Evolutionary conservation across 768 basidiomycete species (phyloP).

Genomic region (Gloeophyllum trabeum): DNA sequence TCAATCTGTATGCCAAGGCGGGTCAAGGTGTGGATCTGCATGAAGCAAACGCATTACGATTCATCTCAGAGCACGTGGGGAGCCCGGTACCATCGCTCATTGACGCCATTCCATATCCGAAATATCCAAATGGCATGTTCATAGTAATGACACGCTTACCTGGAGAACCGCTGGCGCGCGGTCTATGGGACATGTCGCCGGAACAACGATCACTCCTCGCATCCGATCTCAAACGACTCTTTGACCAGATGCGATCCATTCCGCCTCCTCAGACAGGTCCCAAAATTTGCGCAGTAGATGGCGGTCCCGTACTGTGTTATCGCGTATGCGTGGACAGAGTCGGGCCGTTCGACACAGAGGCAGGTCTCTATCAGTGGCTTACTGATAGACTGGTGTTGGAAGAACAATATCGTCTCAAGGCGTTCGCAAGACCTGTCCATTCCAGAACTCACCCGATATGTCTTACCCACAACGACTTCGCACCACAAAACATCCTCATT

Average conservation of each 20-base stretch:
- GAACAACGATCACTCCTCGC: neutral
- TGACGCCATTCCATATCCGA: neutral
- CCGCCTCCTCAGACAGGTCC: neutral
- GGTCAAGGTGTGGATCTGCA: neutral
- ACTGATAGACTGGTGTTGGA: neutral
- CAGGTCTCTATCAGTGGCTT: neutral
- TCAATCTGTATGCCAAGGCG: neutral
- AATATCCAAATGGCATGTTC: neutral
- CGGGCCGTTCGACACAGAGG: neutral
- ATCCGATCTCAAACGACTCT: neutral
- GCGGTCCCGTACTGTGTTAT: neutral
- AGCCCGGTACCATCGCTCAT: neutral
- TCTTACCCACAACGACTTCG: constrained; percentile 25
- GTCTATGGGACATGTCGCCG: neutral
- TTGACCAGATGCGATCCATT: neutral
- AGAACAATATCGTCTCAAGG: neutral
- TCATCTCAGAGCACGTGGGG: neutral
- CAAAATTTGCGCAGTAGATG: neutral
- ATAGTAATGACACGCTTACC: neutral
- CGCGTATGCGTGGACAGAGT: neutral
- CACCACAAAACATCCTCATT: constrained; percentile 24
- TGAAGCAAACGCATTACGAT: neutral
- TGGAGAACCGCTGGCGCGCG: neutral
- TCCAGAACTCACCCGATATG: constrained; percentile 7
- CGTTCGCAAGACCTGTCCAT: neutral